These are phyloP conservation scores for Metschnikowia corniflorae DNA, from an alignment of 805 yeast species.

Conservation along the genomic window DNA sequence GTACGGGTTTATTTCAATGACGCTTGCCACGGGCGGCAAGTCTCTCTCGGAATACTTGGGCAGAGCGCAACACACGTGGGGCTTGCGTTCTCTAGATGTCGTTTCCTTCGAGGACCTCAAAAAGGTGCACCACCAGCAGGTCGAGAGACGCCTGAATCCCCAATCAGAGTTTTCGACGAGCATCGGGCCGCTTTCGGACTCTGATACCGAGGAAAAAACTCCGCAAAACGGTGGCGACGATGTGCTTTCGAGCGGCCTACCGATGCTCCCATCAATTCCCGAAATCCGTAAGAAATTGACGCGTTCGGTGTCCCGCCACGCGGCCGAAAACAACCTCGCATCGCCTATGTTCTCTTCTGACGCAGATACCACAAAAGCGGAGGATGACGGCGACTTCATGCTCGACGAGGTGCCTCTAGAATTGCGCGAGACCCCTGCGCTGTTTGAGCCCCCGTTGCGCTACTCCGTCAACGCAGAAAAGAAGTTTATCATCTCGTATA, in stretches of 20 bases:
- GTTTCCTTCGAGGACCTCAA: constrained; percentile 1
- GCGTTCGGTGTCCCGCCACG: constrained; percentile 6
- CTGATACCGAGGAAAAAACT: neutral
- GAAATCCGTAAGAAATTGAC: constrained; percentile 7
- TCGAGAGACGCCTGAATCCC: constrained; percentile 7
- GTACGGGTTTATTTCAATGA: constrained; percentile 13
- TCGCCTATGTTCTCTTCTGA: neutral
- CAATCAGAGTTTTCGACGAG: constrained; percentile 10
- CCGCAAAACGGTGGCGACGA: constrained; percentile 8
- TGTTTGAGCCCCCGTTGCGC: constrained; percentile 45
- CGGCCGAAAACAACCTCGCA: neutral
- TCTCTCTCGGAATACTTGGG: constrained; percentile 3
- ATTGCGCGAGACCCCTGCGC: constrained; percentile 27
- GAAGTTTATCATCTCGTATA: constrained; percentile 52
- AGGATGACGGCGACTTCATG: neutral
- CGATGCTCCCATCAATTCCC: constrained; percentile 2
- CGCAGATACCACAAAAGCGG: neutral
- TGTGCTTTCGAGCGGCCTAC: constrained; percentile 13
- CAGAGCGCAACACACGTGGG: constrained; percentile 4
- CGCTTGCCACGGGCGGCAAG: constrained; percentile 3
- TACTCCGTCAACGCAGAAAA: constrained; percentile 53
- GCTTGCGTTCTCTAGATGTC: neutral
- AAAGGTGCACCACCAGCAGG: constrained; percentile 5
- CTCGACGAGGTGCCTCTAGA: constrained; percentile 1
- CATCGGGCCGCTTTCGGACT: neutral